phyloP scores from a whole-genome alignment of 1,284 basidiomycete genomes.

The Chondrostereum purpureum region DNA sequence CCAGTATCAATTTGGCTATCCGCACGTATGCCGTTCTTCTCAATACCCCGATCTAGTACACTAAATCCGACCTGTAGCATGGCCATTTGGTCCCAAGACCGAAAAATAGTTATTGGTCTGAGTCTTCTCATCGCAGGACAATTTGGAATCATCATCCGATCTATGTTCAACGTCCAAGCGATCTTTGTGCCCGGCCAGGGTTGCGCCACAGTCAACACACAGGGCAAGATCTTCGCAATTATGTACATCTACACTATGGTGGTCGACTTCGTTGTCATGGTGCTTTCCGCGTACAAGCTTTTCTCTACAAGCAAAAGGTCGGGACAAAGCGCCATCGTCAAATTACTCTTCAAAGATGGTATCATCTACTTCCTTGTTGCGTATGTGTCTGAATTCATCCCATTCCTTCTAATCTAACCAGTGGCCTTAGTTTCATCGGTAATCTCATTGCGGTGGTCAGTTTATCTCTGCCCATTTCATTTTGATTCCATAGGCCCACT shows the following conservation, averaged over 20 bases:
- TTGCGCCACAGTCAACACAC: background rate
- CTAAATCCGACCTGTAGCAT: background rate
- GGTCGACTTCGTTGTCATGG: conserved; percentile 3
- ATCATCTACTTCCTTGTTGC: conserved; percentile 6
- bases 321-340: background rate
- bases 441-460: conserved; percentile 6
- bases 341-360: conserved; percentile 4
- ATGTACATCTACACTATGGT: conserved; percentile 7
- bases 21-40: background rate
- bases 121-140: conserved; percentile 6
- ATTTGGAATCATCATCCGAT: conserved; percentile 7
- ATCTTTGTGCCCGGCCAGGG: background rate
- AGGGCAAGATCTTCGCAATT: background rate
- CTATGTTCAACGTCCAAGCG: conserved; percentile 4
- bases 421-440: conserved; percentile 3
- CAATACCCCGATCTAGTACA: background rate
- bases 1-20: conserved; percentile 8
- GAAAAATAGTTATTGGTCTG: background rate
- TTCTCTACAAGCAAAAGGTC: background rate
- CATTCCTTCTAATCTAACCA: too few species aligned
- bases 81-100: conserved; percentile 3
- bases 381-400: background rate
- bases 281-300: conserved; percentile 5
- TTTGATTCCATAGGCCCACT: background rate
- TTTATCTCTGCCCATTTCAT: background rate